Evolutionary conservation across 352 stramenopile genomes (phyloP).

Genomic region (Globisporangium nodosum): DNA sequence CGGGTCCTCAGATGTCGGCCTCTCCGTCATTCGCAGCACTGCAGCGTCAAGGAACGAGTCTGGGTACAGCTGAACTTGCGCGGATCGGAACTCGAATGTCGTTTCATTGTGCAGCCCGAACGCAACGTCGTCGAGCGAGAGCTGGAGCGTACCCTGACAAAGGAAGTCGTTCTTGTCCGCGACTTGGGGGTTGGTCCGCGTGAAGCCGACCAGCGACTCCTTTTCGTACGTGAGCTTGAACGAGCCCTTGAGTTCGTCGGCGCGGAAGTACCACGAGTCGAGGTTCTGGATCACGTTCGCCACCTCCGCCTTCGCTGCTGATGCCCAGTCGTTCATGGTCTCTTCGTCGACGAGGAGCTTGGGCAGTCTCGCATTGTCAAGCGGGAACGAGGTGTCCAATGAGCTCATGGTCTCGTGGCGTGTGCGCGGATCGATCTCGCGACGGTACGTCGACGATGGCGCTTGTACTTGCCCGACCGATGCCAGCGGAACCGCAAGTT

Average conservation of each 20-base stretch:
- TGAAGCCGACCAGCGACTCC: conserved; percentile 24
- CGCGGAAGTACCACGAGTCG: conserved; percentile 38
- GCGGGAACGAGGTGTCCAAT: conserved; percentile 8
- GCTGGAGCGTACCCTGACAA: conserved; percentile 23
- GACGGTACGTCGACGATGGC: background rate
- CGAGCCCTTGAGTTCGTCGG: conserved; percentile 24
- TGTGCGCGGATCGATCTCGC: too few species aligned
- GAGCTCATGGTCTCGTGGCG: conserved; percentile 1
- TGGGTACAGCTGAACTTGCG: conserved; percentile 38
- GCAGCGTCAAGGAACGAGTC: conserved; percentile 38
- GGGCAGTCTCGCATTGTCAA: conserved; percentile 4
- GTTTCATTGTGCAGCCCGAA: conserved; percentile 28
- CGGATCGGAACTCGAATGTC: conserved; percentile 27
- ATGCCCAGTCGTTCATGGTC: conserved; percentile 22
- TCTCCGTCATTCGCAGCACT: conserved; percentile 32
- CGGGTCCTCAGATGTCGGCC: conserved; percentile 20
- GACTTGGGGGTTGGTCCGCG: conserved; percentile 15
- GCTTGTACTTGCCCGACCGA: too few species aligned
- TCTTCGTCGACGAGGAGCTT: conserved; percentile 9
- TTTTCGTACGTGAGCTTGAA: conserved; percentile 27
- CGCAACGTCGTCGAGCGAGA: conserved; percentile 32
- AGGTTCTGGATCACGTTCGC: conserved; percentile 20
- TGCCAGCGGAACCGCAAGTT: too few species aligned
- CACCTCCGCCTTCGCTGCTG: conserved; percentile 29
- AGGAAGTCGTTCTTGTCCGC: conserved; percentile 30